Evolutionary conservation across 2,329 filamentous ascomycete species (phyloP), one percentile per base, ranked within the genome.

Genomic region (Penicillium polonicum): DNA sequence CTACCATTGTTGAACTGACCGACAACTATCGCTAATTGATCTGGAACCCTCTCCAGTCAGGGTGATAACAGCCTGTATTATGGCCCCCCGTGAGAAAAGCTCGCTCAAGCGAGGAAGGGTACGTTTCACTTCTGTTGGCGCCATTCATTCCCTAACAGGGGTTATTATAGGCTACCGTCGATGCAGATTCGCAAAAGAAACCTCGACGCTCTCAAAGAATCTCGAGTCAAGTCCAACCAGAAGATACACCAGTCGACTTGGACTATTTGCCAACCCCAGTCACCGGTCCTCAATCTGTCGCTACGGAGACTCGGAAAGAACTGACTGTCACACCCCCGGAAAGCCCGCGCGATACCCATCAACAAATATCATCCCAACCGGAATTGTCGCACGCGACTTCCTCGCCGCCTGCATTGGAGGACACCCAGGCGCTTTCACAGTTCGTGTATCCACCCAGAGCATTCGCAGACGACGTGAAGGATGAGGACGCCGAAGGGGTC

Each of bases 21-120:
- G 23, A 41, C n/a, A 38, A 45, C 12, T 43, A 55, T 57, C 50
- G 52, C 55, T 60, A 46, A 62, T 62, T 63, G 62, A 61, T 52
- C 61, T 62, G 48, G 48, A 56, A 55, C 35, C 27, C 59, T 49
- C 41, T 19, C 50, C 44, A 52, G 50, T 59, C 45, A 46, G 57
- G 50, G 52, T 57, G 54, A 29, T 60, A 45, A 29, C 35, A 53
- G n/a, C 36, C 42, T 60, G 49, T 48, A 42, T 21, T 36, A 77
- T 78, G 75, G 67, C 70, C 43, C 86, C 76, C 78, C 81, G 68
- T 65, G 89, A 94, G 77, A 90, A 90, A 80, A 92, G 88, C 80
- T 88, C 90, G 78, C 85, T 94, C 79, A 96, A 96, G 82, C 87
- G 91, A 72, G 85, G 80, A 67, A 84, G 88, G 75, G 91, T 94